Conservation (phyloP, 257 asterid species). For the Capsicum baccatum region DNA sequence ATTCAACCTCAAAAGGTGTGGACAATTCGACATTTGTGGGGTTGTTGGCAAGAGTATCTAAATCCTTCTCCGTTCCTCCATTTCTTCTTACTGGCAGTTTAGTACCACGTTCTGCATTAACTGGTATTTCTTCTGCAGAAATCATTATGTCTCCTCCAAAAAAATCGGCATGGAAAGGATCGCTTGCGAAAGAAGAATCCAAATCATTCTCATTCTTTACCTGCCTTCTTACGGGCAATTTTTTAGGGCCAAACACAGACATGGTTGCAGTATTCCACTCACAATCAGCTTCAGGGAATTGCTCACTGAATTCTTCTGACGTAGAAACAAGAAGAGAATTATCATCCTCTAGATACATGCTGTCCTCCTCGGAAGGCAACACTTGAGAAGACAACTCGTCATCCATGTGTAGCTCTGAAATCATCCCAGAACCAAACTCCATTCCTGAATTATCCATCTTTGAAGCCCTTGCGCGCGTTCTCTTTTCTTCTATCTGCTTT, state of each 20-base stretch:
- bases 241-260: conserved; percentile 53
- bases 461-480: conserved; percentile 39
- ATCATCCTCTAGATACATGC: conserved; percentile 32
- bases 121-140: conserved; percentile 47
- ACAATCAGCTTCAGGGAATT: conserved; percentile 37
- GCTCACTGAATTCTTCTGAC: conserved; percentile 40
- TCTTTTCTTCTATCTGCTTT: conserved; percentile 44
- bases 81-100: conserved; percentile 54
- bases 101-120: conserved; percentile 25
- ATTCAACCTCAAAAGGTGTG: conserved; percentile 42
- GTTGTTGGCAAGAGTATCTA: conserved; percentile 40
- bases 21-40: conserved; percentile 33
- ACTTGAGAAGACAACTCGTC: conserved; percentile 26
- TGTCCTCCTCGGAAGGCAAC: conserved; percentile 33
- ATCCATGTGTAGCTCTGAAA: conserved; percentile 36
- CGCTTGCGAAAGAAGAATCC: conserved; percentile 35
- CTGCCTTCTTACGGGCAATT: conserved; percentile 75
- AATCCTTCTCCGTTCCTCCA: conserved; percentile 32
- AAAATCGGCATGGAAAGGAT: conserved; percentile 44
- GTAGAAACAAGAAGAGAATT: conserved; percentile 43
- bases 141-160: conserved; percentile 43
- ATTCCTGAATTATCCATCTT: conserved; percentile 42
- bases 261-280: conserved; percentile 46
- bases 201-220: conserved; percentile 49
- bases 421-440: conserved; percentile 38